A percentile compares a stretch with the other conserved stretches of the same genome.
These are phyloP conservation scores for Paecilomyces formosus DNA, from an alignment of 2,329 filamentous ascomycete genomes.

Conservation along the genomic window DNA sequence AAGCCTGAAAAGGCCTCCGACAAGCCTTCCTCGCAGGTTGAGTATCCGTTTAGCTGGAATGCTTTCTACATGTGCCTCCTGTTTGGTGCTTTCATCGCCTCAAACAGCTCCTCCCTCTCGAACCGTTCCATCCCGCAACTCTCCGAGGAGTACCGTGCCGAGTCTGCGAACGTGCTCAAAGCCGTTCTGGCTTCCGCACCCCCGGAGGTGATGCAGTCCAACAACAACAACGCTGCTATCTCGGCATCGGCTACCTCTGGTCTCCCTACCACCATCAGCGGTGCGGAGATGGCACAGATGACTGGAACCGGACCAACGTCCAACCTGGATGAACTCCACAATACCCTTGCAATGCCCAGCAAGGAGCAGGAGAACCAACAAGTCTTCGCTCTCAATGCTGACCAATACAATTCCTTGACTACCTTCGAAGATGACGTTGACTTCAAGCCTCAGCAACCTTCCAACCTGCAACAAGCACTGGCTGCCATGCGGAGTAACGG, in stretches of 20 bases:
- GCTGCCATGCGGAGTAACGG: slow-evolving; percentile 65
- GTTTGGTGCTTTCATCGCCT: slow-evolving; percentile 91
- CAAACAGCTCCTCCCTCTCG: slow-evolving; percentile 62
- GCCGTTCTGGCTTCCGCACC: slow-evolving; percentile 37
- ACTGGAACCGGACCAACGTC: slow-evolving; percentile 22
- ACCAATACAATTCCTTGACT: slow-evolving; percentile 81
- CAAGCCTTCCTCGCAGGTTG: slow-evolving; percentile 47
- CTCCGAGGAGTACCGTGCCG: slow-evolving; percentile 40
- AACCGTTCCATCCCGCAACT: slow-evolving; percentile 48
- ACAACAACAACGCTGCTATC: slow-evolving; percentile 24
- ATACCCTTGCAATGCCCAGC: slow-evolving; percentile 64
- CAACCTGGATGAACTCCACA: slow-evolving; percentile 57
- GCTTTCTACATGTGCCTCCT: slow-evolving; percentile 92
- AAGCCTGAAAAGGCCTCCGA: slow-evolving; percentile 30
- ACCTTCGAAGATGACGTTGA: slow-evolving; percentile 51
- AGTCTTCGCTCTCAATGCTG: slow-evolving; percentile 74
- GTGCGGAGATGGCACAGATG: slow-evolving; percentile 33
- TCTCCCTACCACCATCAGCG: slow-evolving; percentile 26
- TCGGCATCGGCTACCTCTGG: slow-evolving; percentile 16
- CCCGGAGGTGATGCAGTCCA: slow-evolving; percentile 46
- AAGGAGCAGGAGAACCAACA: slow-evolving; percentile 84
- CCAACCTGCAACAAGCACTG: slow-evolving; percentile 55
- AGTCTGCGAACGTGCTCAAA: slow-evolving; percentile 41
- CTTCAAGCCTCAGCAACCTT: slow-evolving; percentile 33
- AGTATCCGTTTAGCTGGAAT: slow-evolving; percentile 60